A percentile compares a stretch with the other conserved stretches of the same genome.
Conservation (phyloP, 2,329 filamentous ascomycete species). For the Fusarium domesticum region DNA sequence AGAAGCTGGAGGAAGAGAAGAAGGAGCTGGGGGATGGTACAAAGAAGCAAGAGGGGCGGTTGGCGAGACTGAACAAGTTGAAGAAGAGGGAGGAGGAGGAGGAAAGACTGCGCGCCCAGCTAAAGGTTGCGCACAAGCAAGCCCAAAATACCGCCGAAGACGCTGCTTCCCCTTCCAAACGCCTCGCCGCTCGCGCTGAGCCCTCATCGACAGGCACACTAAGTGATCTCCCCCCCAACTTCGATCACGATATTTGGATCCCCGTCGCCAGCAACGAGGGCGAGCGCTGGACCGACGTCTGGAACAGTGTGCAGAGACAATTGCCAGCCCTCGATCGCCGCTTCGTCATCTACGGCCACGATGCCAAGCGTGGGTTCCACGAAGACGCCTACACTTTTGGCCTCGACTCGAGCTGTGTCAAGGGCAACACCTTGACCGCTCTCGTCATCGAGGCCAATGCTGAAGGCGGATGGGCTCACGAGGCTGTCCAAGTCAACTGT, state of each 20-base stretch:
- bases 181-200: slow-evolving; percentile 9
- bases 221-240: slow-evolving; percentile 9
- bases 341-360: slow-evolving; percentile 85
- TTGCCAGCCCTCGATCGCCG: slow-evolving; percentile 39
- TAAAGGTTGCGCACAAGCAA: not conserved
- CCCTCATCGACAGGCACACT: slow-evolving; percentile 1
- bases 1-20: slow-evolving; percentile 12
- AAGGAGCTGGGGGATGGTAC: not conserved
- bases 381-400: slow-evolving; percentile 71
- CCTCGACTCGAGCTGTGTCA: slow-evolving; percentile 79
- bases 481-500: slow-evolving; percentile 43
- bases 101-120: not conserved
- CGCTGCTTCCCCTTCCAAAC: not conserved
- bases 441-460: slow-evolving; percentile 62
- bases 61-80: not conserved
- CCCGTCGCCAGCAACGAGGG: slow-evolving; percentile 49
- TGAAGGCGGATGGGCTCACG: slow-evolving; percentile 35
- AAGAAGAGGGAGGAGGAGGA: slow-evolving; percentile 5
- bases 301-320: slow-evolving; percentile 51
- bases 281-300: slow-evolving; percentile 64
- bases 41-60: slow-evolving; percentile 1
- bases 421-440: slow-evolving; percentile 72
- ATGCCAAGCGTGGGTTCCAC: slow-evolving; percentile 66
- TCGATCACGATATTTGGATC: slow-evolving; percentile 34
- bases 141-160: slow-evolving; percentile 1